phyloP scores from a whole-genome alignment of 2,329 filamentous ascomycete species.

The Lasiodiplodia citricola region DNA sequence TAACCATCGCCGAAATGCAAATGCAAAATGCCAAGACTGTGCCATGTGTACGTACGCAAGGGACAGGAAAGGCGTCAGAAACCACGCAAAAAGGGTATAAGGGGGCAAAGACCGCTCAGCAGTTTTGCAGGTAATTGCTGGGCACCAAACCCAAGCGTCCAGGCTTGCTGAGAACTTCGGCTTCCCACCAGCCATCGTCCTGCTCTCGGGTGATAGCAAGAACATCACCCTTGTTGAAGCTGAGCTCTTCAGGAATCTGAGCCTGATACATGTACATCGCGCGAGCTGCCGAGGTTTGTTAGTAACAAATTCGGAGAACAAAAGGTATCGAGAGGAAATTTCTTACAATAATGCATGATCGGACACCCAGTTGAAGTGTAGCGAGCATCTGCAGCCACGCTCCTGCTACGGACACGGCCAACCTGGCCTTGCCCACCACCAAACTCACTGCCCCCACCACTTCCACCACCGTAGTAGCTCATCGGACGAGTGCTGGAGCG shows the following conservation, averaged over 20 bases:
- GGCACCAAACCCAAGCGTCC: slow-evolving; percentile 65
- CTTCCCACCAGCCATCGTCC: slow-evolving; percentile 99
- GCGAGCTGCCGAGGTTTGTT: slow-evolving; percentile 65
- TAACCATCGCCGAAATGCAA: slow-evolving; percentile 18
- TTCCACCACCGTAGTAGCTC: slow-evolving; percentile 49
- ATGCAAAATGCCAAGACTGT: not conserved
- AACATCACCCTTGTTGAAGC: slow-evolving; percentile 90
- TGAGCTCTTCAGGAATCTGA: slow-evolving; percentile 92
- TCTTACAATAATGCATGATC: slow-evolving; percentile 93
- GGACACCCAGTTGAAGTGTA: slow-evolving; percentile 79
- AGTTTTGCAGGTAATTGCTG: slow-evolving; percentile 69
- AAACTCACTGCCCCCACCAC: slow-evolving; percentile 37
- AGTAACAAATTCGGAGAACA: not conserved
- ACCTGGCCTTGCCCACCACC: slow-evolving; percentile 37
- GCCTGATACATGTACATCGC: slow-evolving; percentile 94
- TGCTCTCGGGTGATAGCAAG: slow-evolving; percentile 87
- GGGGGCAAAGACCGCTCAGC: slow-evolving; percentile 37
- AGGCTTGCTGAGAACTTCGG: slow-evolving; percentile 76
- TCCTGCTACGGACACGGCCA: slow-evolving; percentile 72
- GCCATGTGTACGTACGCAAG: slow-evolving; percentile 2
- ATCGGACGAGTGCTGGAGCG: slow-evolving; percentile 42
- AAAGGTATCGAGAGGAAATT: not conserved
- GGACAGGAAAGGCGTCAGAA: not conserved
- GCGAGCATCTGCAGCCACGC: slow-evolving; percentile 69
- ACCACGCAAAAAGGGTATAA: not conserved